Conservation (phyloP, 2,329 filamentous ascomycete genomes). For the Leptodontidium sp. region DNA sequence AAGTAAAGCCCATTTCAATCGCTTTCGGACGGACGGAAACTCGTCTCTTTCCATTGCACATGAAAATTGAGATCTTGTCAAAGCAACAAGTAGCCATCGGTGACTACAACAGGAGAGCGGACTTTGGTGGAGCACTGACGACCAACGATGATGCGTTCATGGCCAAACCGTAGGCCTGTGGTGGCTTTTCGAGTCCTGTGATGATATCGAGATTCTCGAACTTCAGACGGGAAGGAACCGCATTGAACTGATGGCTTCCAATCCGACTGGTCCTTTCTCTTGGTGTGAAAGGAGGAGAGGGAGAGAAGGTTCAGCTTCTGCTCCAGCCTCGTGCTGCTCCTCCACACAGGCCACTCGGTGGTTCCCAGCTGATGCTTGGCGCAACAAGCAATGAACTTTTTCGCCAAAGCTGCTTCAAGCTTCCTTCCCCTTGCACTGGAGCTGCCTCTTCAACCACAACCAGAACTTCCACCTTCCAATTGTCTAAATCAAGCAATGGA, state of each 20-base stretch:
- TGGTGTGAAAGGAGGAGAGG: neutral
- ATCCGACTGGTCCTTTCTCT: neutral
- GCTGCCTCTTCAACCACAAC: neutral
- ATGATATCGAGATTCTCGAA: neutral
- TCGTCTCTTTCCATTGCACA: too few species aligned
- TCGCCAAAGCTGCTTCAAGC: neutral
- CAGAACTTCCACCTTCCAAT: neutral
- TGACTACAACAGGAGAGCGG: neutral
- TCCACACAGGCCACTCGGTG: neutral
- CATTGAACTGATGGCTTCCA: too few species aligned
- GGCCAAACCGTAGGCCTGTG: neutral
- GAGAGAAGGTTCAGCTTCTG: neutral
- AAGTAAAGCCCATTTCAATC: too few species aligned
- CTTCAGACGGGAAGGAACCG: neutral
- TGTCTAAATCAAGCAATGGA: neutral
- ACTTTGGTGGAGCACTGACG: too few species aligned
- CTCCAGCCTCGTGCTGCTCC: constrained; percentile 17
- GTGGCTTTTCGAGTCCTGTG: neutral
- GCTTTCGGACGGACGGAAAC: too few species aligned
- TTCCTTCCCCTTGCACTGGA: neutral
- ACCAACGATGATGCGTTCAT: neutral
- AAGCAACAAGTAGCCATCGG: neutral
- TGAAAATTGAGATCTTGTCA: neutral
- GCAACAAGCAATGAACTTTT: constrained; percentile 15
- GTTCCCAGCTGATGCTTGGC: neutral